Evolutionary conservation across 352 stramenopile genomes (phyloP), one percentile per base, ranked within the genome.

Genomic region (Phytophthora cactorum): DNA sequence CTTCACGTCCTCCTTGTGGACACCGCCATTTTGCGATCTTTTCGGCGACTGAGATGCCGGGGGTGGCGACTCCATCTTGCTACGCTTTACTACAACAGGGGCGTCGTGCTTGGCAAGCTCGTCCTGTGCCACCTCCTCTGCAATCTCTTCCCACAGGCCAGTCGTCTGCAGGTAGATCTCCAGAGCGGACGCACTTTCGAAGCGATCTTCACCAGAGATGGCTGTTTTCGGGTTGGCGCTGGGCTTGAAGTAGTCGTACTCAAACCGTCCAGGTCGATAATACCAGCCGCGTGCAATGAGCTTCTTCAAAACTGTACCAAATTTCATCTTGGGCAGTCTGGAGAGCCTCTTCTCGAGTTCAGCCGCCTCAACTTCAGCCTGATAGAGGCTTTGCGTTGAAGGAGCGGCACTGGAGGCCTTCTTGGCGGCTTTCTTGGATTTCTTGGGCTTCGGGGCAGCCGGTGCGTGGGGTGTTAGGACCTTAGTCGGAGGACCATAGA

Each of bases 211-310:
- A 38, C 83, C 83, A 17, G 84, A 66, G 41, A 66, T 64, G 1
- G 75, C 79, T 9, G 66, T 77, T 65, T 84, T 91, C 3, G 69
- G 63, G 50, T 79, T 89, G 39, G 68, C 56, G 34, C 74, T 76
- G 3, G 86, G 83, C 54, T 91, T 93, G 63, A 91, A 93, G 82
- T 93, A 93, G 65, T 93, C 82, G 59, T 93, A 93, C 71, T 93
- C 86, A 58, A 93, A 93, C 0, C 84, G 80, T 1, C 86, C 86
- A 22, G 86, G 83, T 8, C 82, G 80, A 58, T 90, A 92, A 50
- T 74, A 76, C 86, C 86, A 93, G 8, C 86, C 86, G 14, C 84
- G 84, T 43, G 57, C 36, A 5, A 82, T 15, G 2, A 93, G 66
- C 41, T 82, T 87, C 34, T 83, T 73, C 8, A 87, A 62, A 25